Evolutionary conservation across 2,329 filamentous ascomycete species (phyloP), one percentile per base, ranked within the genome.

Genomic region (Erysiphe pulchra): DNA sequence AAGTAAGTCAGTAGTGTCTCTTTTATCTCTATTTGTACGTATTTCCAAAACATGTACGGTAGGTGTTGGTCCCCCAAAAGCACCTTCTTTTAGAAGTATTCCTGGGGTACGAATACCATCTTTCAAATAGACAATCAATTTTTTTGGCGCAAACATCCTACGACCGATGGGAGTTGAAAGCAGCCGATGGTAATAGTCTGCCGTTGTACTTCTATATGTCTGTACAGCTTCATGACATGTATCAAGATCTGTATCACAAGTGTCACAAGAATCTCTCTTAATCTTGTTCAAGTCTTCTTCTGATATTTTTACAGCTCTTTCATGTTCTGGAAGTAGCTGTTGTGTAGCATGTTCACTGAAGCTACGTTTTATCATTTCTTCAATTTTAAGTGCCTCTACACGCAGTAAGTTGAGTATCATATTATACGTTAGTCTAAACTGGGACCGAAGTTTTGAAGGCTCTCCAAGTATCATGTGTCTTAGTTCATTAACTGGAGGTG

Each of bases 301-400:
- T 0, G 86, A 92, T 2, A 93, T 54, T 59, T 87, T 85, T 49
- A 98, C 84, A 47, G 85, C 80, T 61, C 92, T 92, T 62, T 98
- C 86, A 55, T 95, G 87, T 60, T 95, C 86, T 0, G 90, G 90
- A 1, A 95, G 67, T 12, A 95, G 64, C 50, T 92, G 86, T 58
- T 98, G 90, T 0, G 87, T 95, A 20, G 87, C 87, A 61, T 98
- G 90, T 61, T 98, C 90, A 45, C 87, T 94, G 67, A 98, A 98
- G 60, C 86, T 94, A 52, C 90, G 80, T 69, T 98, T 98, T 66
- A 98, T 98, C 90, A 98, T 98, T 62, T 98, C 90, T 60, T 98
- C 90, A 54, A 98, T 95, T 65, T 94, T 95, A 52, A 98, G 64
- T 2, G 90, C 90, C 61, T 98, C 90, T 2, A 98, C 90, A 33